Percentiles rank a stretch among this genome's conserved stretches.
Conservation (phyloP, 768 basidiomycete genomes). For the Royoungia palumana region DNA sequence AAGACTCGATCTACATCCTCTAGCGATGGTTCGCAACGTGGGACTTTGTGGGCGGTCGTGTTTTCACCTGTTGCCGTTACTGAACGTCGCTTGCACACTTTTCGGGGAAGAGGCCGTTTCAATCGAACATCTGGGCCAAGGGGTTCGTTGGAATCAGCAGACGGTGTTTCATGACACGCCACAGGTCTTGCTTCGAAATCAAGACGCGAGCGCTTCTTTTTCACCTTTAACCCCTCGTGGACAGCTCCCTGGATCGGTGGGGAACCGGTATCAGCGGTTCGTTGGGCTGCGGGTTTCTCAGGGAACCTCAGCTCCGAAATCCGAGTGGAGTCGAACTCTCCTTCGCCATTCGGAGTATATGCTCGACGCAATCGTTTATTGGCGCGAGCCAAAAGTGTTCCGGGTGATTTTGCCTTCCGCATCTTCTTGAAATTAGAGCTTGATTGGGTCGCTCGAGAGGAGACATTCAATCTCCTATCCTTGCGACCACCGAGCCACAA, state of each 20-base stretch:
- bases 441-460: background rate
- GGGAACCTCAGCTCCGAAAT: background rate
- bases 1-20: constrained; percentile 17
- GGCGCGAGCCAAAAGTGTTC: background rate
- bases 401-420: background rate
- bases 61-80: background rate
- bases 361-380: constrained; percentile 13
- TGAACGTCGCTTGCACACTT: constrained; percentile 1
- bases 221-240: background rate
- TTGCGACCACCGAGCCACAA: background rate
- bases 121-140: constrained; percentile 18
- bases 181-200: constrained; percentile 15
- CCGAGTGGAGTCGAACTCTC: background rate
- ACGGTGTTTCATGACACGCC: background rate
- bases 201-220: constrained; percentile 17
- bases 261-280: background rate
- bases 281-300: background rate
- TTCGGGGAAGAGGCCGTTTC: constrained; percentile 24
- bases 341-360: background rate
- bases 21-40: constrained; percentile 5
- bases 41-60: background rate
- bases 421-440: background rate
- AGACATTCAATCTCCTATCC: background rate
- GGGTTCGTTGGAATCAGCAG: constrained; percentile 1
- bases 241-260: background rate